phyloP scores from a whole-genome alignment of 2,329 filamentous ascomycete genomes.

The Lachnellula suecica region DNA sequence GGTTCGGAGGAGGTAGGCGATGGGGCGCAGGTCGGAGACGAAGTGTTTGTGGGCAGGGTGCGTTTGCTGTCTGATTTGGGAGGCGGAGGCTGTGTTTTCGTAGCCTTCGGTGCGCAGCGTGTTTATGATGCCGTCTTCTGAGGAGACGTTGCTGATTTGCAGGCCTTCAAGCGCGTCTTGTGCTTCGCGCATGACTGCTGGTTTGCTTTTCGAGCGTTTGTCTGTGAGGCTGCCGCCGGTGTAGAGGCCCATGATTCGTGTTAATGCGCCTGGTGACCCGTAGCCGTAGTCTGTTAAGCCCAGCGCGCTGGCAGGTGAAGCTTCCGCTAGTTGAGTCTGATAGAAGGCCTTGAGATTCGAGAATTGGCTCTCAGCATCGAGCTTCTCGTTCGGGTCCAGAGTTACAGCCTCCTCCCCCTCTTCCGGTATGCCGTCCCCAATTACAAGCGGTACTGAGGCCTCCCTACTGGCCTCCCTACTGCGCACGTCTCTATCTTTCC shows the following conservation, averaged over 20 bases:
- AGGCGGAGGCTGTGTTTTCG: constrained; percentile 57
- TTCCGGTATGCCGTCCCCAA: constrained; percentile 29
- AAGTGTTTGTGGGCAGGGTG: constrained; percentile 47
- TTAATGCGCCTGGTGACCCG: constrained; percentile 76
- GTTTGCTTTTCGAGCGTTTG: constrained; percentile 66
- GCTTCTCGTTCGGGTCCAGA: constrained; percentile 31
- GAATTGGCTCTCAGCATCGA: constrained; percentile 71
- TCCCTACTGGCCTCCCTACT: constrained; percentile 24
- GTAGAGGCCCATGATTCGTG: constrained; percentile 90
- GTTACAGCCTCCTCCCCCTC: constrained; percentile 37
- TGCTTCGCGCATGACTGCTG: constrained; percentile 79
- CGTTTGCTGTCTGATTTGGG: constrained; percentile 53
- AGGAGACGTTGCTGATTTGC: constrained; percentile 43
- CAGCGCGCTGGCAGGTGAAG: constrained; percentile 50
- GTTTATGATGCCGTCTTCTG: constrained; percentile 59
- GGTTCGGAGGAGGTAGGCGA: constrained; percentile 80
- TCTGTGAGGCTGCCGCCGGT: constrained; percentile 61
- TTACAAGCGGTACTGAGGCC: constrained; percentile 23
- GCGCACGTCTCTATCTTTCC: constrained; percentile 29
- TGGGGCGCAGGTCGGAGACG: constrained; percentile 72
- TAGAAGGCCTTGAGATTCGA: constrained; percentile 77
- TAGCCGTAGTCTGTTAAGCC: constrained; percentile 60
- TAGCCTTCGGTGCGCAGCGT: constrained; percentile 60
- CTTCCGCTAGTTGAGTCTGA: constrained; percentile 70
- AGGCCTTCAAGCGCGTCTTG: constrained; percentile 70